Evolutionary conservation across 1,284 basidiomycete genomes (phyloP).

Genomic region (Naganishia sp.): DNA sequence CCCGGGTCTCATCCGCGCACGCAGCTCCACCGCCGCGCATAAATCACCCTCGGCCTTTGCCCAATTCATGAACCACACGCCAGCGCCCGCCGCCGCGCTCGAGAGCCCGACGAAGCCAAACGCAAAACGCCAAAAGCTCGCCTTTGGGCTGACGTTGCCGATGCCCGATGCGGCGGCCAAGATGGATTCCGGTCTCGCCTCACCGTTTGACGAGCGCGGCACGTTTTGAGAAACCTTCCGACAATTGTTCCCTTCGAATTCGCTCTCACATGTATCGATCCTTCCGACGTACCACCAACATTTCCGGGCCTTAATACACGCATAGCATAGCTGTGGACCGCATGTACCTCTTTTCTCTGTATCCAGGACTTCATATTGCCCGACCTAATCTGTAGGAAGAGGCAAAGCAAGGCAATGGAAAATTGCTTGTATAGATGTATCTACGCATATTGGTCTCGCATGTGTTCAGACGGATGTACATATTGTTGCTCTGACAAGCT

Average conservation of each 20-base stretch:
- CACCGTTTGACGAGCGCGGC: conserved; percentile 20
- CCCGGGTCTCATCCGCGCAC: conserved; percentile 20
- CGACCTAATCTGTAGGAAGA: not conserved
- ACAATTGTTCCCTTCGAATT: conserved; percentile 5
- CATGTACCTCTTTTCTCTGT: conserved; percentile 9
- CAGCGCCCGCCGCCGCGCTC: not conserved
- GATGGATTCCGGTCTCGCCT: conserved; percentile 6
- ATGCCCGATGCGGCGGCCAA: not conserved
- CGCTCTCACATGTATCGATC: conserved; percentile 7
- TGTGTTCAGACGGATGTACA: no score
- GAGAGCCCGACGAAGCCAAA: not conserved
- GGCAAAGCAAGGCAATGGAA: no score
- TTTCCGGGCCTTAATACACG: conserved; percentile 12
- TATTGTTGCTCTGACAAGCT: no score
- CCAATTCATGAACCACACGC: conserved; percentile 23
- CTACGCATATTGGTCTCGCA: not conserved
- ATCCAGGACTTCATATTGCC: not conserved
- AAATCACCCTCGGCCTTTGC: conserved; percentile 16
- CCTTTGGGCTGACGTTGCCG: conserved; percentile 8
- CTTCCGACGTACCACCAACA: not conserved
- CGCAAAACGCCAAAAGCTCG: conserved; percentile 21
- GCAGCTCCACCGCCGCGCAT: conserved; percentile 20
- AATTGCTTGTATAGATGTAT: not conserved
- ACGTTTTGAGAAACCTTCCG: conserved; percentile 1
- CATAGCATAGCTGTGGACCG: not conserved